These are phyloP conservation scores for Phaeomoniella chlamydospora DNA, from an alignment of 2,329 filamentous ascomycete genomes.

Conservation along the genomic window DNA sequence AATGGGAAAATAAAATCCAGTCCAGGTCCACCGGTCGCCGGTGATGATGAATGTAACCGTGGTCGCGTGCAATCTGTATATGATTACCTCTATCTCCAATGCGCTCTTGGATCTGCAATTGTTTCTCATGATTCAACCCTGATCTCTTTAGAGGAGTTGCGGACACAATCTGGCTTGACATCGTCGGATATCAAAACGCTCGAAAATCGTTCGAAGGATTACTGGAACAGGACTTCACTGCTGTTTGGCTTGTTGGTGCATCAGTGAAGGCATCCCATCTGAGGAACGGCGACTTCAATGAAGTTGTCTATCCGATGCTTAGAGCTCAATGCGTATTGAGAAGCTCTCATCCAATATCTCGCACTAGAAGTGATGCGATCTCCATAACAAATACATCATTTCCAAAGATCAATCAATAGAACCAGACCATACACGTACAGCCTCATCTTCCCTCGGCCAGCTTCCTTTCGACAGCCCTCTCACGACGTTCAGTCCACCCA, in stretches of 20 bases:
- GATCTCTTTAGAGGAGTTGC: background rate
- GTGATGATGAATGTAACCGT: background rate
- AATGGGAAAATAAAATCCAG: background rate
- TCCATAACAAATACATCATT: too few relatives aligned
- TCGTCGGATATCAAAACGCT: constrained; percentile 32
- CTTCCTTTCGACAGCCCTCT: too few relatives aligned
- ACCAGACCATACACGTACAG: too few relatives aligned
- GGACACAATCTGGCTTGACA: background rate
- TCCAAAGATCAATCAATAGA: too few relatives aligned
- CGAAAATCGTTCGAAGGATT: constrained; percentile 52
- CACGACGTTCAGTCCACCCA: too few relatives aligned
- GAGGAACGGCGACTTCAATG: too few relatives aligned
- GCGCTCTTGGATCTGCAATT: background rate
- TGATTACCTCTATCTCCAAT: background rate
- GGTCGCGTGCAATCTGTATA: background rate
- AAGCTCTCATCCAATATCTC: too few relatives aligned
- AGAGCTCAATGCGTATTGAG: too few relatives aligned
- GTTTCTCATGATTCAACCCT: background rate
- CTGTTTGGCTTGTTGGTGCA: constrained; percentile 60
- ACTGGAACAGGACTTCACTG: constrained; percentile 70
- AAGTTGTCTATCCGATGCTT: too few relatives aligned
- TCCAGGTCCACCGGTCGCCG: background rate
- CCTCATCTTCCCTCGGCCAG: too few relatives aligned
- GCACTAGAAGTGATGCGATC: too few relatives aligned
- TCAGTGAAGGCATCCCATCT: too few relatives aligned